These are phyloP conservation scores for Boletus semigastroideus DNA, from an alignment of 1,284 basidiomycete species.

Conservation along the genomic window DNA sequence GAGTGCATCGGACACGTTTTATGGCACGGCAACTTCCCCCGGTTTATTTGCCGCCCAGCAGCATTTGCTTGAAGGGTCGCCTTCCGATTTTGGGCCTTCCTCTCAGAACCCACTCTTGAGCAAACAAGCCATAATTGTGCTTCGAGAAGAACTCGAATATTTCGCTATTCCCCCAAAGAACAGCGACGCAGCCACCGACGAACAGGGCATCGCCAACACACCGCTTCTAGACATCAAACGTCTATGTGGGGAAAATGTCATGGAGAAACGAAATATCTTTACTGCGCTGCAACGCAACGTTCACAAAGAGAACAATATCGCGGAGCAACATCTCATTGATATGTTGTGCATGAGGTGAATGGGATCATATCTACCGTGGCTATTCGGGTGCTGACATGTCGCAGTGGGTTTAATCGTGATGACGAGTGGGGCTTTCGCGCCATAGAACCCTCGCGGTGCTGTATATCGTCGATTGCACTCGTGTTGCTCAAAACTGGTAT, in stretches of 20 bases:
- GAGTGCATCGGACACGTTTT: conserved; percentile 86
- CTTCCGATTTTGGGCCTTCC: conserved; percentile 62
- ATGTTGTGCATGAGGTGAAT: conserved; percentile 98
- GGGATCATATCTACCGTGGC: not conserved
- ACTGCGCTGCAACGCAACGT: conserved; percentile 98
- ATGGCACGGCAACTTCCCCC: conserved; percentile 76
- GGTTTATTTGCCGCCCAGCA: conserved; percentile 82
- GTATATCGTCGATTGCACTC: conserved; percentile 97
- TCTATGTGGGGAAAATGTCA: conserved; percentile 83
- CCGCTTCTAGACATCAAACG: conserved; percentile 76
- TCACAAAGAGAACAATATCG: conserved; percentile 98
- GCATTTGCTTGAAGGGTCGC: conserved; percentile 64
- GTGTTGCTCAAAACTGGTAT: conserved; percentile 98
- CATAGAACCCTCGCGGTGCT: conserved; percentile 92
- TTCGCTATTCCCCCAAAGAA: conserved; percentile 90
- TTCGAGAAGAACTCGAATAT: conserved; percentile 97
- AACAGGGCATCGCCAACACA: conserved; percentile 76
- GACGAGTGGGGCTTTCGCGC: conserved; percentile 98
- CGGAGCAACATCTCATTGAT: conserved; percentile 99
- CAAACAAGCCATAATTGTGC: conserved; percentile 98
- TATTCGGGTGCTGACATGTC: conserved; percentile 10
- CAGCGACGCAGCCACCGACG: conserved; percentile 64
- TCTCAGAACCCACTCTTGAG: conserved; percentile 89
- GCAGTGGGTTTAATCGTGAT: conserved; percentile 91
- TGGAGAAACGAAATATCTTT: conserved; percentile 92